Evolutionary conservation across 768 basidiomycete species (phyloP), one percentile per base, ranked within the genome.

Genomic region (Suillus bovinus): DNA sequence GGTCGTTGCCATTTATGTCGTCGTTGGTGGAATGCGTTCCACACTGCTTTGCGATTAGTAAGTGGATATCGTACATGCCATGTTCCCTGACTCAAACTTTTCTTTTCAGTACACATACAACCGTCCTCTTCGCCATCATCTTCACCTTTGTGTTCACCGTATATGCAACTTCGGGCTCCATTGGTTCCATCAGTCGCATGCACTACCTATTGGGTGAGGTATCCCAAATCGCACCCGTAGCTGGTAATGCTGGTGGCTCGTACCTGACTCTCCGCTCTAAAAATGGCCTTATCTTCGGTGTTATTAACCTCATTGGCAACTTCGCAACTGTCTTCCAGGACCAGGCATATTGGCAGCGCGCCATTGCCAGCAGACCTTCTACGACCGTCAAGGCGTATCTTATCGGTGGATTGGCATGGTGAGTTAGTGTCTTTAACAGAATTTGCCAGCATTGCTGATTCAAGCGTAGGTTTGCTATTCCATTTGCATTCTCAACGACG

Each of bases 351-450:
- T 96, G 92, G 88, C 93, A 94, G 70, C 84, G 93, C 14, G 94
- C 94, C 1, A 94, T 97, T 70, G 95, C 96, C 2, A 90, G 88
- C 63, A 79, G 87, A 17, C 94, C 93, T 0, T 87, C 85, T 1
- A 87, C 83, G n/a, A 90, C 90, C 14, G 94, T 96, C 62, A 95
- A 94, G 74, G 95, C 91, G 0, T 98, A 94, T 77, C 79, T 96
- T 4, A 81, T 94, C 9, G 96, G 95, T 49, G 95, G 94, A 4
- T 72, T 95, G 9, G 90, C 93, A 2, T 97, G 96, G 95, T 86
- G 63, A 42, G 78, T 46, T 47, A 31, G n/a, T 56, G 7, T 20
- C 34, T 7, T 44, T 36, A 14, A 41, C n/a, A 14, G 16, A 6
- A 36, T 50, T 33, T 34, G 29, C 31, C 20, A 10, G 13, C 13